phyloP scores from a whole-genome alignment of 2,329 filamentous ascomycete species.

The Phyllosticta citrichinensis region DNA sequence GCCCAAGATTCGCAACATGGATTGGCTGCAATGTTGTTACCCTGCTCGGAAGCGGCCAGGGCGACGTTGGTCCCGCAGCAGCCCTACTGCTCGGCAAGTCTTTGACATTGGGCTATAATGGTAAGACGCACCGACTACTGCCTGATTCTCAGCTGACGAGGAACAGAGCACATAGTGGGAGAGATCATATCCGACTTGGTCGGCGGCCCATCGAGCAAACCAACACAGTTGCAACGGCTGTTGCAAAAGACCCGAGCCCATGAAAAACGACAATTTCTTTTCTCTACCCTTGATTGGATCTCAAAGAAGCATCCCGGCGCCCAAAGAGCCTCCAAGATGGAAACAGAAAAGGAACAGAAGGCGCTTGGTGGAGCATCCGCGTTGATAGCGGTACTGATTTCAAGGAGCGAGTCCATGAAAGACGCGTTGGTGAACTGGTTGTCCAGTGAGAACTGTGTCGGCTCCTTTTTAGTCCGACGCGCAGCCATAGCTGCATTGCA shows the following conservation, averaged over 20 bases:
- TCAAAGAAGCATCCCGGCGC: conserved; percentile 17
- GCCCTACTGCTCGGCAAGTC: conserved; percentile 46
- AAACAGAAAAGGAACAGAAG: neutral
- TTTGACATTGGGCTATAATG: conserved; percentile 62
- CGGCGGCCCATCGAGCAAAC: neutral
- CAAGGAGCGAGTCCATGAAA: conserved; percentile 10
- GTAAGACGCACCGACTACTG: conserved; percentile 32
- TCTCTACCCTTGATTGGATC: conserved; percentile 21
- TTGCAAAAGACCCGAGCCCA: conserved; percentile 35
- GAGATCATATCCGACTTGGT: neutral
- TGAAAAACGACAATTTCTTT: conserved; percentile 39
- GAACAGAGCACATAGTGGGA: conserved; percentile 12
- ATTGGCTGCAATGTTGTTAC: conserved; percentile 52
- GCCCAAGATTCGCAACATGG: conserved; percentile 59
- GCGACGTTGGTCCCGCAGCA: conserved; percentile 20
- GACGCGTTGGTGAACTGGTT: conserved; percentile 16
- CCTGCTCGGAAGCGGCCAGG: conserved; percentile 30
- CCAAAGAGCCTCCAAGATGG: neutral
- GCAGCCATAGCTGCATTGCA: conserved; percentile 19
- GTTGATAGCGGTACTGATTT: conserved; percentile 10
- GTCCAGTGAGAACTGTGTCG: conserved; percentile 13
- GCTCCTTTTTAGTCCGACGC: conserved; percentile 17
- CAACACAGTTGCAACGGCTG: conserved; percentile 27
- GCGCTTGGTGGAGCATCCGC: conserved; percentile 11
- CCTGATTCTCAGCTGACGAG: neutral